Percentiles rank a stretch among this genome's conserved stretches.
phyloP scores from a whole-genome alignment of 2,329 filamentous ascomycete species.

The Mycogone perniciosa region DNA sequence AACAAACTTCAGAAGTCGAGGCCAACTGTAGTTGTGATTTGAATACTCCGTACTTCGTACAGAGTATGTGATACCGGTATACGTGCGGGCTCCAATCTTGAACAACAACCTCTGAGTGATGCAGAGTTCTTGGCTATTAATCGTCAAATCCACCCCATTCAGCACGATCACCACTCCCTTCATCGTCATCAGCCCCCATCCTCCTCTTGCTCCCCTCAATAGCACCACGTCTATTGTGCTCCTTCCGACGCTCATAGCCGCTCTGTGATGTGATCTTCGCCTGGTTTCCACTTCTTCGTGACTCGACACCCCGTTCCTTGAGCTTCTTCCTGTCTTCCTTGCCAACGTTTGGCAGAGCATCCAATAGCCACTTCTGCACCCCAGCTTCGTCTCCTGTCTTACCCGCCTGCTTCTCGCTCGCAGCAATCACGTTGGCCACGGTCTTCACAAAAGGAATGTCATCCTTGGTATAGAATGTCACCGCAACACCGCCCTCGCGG shows the following conservation, averaged over 20 bases:
- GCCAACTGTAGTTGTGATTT: too few relatives aligned
- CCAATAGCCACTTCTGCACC: conserved; percentile 79
- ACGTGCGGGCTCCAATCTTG: too few relatives aligned
- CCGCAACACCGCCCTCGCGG: conserved; percentile 76
- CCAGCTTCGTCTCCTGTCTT: conserved; percentile 47
- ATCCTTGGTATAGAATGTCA: conserved; percentile 94
- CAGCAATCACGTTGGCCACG: conserved; percentile 86
- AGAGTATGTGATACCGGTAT: too few relatives aligned
- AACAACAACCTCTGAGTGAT: too few relatives aligned
- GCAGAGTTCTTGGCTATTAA: conserved; percentile 17
- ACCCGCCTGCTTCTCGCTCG: conserved; percentile 66
- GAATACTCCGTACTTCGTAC: too few relatives aligned
- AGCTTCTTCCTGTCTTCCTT: conserved; percentile 81
- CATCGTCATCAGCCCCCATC: conserved; percentile 30
- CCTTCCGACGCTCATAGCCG: conserved; percentile 63
- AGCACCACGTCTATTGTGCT: conserved; percentile 60
- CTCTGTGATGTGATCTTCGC: conserved; percentile 78
- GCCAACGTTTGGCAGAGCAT: conserved; percentile 73
- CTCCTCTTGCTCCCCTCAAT: conserved; percentile 56
- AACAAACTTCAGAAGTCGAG: too few relatives aligned
- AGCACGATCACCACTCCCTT: conserved; percentile 17
- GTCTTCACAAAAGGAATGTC: conserved; percentile 85
- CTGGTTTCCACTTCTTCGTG: conserved; percentile 42
- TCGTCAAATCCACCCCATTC: conserved; percentile 47
- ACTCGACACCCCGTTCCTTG: conserved; percentile 75